A percentile compares a stretch with the other conserved stretches of the same genome.
Conservation (phyloP, 73 alveolate genomes). For the Tetrahymena malaccensis region DNA sequence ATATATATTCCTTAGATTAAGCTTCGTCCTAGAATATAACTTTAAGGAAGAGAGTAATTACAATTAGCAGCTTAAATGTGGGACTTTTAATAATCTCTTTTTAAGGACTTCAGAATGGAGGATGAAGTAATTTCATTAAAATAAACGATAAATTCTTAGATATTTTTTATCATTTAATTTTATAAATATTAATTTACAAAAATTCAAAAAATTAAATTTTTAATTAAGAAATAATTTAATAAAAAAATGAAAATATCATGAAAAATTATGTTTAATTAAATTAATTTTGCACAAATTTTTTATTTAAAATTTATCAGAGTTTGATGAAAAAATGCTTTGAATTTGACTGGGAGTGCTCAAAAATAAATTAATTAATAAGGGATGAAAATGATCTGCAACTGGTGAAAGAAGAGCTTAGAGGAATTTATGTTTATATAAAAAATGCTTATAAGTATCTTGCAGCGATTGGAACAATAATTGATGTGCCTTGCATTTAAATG, state of each 20-base stretch:
- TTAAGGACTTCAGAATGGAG: slow-evolving; percentile 61
- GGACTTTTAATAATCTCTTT: slow-evolving; percentile 59
- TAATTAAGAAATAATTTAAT: too few species aligned
- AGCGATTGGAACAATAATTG: background rate
- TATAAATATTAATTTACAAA: too few species aligned
- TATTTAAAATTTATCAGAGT: background rate
- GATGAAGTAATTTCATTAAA: slow-evolving; percentile 5
- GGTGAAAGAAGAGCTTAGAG: slow-evolving; percentile 37
- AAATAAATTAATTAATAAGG: slow-evolving; percentile 44
- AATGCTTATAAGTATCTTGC: slow-evolving; percentile 60
- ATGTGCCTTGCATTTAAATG: slow-evolving; percentile 22
- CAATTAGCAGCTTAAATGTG: slow-evolving; percentile 36
- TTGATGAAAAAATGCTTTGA: slow-evolving; percentile 52
- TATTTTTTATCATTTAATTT: too few species aligned
- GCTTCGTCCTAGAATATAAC: background rate
- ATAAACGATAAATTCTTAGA: too few species aligned
- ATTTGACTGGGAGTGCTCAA: slow-evolving; percentile 62
- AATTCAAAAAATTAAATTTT: too few species aligned
- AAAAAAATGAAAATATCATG: too few species aligned
- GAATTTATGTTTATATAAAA: slow-evolving; percentile 35
- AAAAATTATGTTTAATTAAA: too few species aligned
- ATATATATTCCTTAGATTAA: background rate
- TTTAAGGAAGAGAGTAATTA: background rate
- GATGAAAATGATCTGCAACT: slow-evolving; percentile 30
- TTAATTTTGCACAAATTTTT: too few species aligned